A percentile compares a stretch with the other conserved stretches of the same genome.
Evolutionary conservation across 2,329 filamentous ascomycete genomes (phyloP).

Genomic region (Colletotrichum scovillei): DNA sequence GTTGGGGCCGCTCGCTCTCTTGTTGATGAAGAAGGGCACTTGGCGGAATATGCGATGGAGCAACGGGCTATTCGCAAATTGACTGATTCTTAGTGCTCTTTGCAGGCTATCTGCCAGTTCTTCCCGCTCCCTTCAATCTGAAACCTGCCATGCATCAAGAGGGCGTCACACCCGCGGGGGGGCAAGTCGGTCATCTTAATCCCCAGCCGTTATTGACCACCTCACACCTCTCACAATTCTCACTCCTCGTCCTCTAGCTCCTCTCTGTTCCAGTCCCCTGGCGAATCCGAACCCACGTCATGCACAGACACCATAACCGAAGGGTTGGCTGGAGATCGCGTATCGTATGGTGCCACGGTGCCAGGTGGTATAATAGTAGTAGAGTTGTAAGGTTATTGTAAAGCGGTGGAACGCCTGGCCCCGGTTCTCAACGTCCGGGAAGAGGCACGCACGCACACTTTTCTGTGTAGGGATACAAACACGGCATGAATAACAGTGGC

Average conservation of each 20-base stretch:
- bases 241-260: background rate
- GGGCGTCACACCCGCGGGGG: slow-evolving; percentile 19
- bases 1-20: background rate
- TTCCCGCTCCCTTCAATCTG: slow-evolving; percentile 25
- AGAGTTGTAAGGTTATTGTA: background rate
- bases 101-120: background rate
- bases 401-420: slow-evolving; percentile 20
- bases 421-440: slow-evolving; percentile 23
- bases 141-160: slow-evolving; percentile 36
- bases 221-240: background rate
- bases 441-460: background rate
- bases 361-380: background rate
- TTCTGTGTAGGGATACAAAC: background rate
- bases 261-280: background rate
- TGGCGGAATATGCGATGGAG: background rate
- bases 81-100: background rate
- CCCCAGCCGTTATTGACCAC: background rate
- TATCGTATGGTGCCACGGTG: slow-evolving; percentile 7
- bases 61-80: background rate
- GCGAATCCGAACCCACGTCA: slow-evolving; percentile 18
- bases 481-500: background rate
- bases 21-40: background rate
- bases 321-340: background rate
- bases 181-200: slow-evolving; percentile 11
- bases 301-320: slow-evolving; percentile 10